These are phyloP conservation scores for Bondarzewia mesenterica DNA, from an alignment of 1,284 basidiomycete genomes.

Conservation along the genomic window DNA sequence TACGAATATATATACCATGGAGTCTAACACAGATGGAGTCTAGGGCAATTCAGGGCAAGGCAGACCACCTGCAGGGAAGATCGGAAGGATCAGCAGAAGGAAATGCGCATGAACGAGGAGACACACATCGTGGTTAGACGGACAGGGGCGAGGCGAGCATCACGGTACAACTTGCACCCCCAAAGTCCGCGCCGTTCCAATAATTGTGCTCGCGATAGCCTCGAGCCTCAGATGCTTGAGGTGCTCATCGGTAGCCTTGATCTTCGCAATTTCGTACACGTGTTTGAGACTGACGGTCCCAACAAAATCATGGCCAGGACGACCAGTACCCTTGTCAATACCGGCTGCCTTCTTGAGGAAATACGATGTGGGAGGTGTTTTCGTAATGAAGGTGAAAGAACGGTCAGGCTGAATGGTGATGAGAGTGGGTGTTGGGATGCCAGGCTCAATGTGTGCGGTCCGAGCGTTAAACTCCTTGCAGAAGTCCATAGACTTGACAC, in stretches of 20 bases:
- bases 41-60: background rate
- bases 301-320: slow-evolving; percentile 66
- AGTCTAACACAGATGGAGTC: background rate
- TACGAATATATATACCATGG: background rate
- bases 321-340: slow-evolving; percentile 83
- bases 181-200: slow-evolving; percentile 79
- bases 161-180: slow-evolving; percentile 85
- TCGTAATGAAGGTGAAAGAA: slow-evolving; percentile 88
- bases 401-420: slow-evolving; percentile 95
- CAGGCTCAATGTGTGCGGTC: slow-evolving; percentile 83
- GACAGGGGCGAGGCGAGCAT: slow-evolving; percentile 22
- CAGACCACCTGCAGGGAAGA: background rate
- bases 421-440: slow-evolving; percentile 83
- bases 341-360: slow-evolving; percentile 90
- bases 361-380: slow-evolving; percentile 88
- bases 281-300: slow-evolving; percentile 93
- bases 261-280: slow-evolving; percentile 97
- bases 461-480: slow-evolving; percentile 96
- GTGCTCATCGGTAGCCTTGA: slow-evolving; percentile 88
- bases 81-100: slow-evolving; percentile 7
- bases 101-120: slow-evolving; percentile 15
- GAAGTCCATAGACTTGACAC: slow-evolving; percentile 99
- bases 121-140: slow-evolving; percentile 15
- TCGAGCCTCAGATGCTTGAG: slow-evolving; percentile 79
- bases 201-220: slow-evolving; percentile 79